phyloP scores from a whole-genome alignment of 495 filamentous ascomycete genomes.

The Wilcoxina mikolae region DNA sequence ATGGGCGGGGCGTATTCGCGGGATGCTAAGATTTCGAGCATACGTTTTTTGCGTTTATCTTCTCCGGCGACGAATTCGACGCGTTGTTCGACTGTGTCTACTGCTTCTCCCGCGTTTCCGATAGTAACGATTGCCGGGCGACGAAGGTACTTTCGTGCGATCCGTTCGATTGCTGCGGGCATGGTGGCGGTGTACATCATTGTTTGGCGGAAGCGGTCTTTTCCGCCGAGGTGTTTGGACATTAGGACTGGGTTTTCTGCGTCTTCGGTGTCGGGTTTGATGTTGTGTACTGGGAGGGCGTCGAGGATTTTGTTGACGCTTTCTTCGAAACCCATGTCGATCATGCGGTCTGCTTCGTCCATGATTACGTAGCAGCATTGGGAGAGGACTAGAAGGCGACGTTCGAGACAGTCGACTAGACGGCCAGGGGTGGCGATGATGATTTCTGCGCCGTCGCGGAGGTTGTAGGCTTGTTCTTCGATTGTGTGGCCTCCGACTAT shows the following conservation, averaged over 20 bases:
- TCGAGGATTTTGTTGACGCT: slow-evolving; percentile 96
- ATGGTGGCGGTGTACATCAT: slow-evolving; percentile 99
- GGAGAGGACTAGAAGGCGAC: slow-evolving; percentile 74
- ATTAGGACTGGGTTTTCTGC: slow-evolving; percentile 77
- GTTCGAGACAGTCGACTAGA: slow-evolving; percentile 92
- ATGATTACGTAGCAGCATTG: slow-evolving; percentile 98
- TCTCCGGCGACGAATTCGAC: slow-evolving; percentile 86
- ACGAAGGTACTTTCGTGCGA: slow-evolving; percentile 88
- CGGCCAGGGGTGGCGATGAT: slow-evolving; percentile 97
- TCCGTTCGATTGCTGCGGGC: slow-evolving; percentile 84
- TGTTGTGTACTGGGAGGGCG: slow-evolving; percentile 85
- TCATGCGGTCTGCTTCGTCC: slow-evolving; percentile 99
- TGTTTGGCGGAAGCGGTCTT: slow-evolving; percentile 85
- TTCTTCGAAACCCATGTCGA: slow-evolving; percentile 95
- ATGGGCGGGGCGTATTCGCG: slow-evolving; percentile 82
- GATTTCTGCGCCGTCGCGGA: slow-evolving; percentile 94
- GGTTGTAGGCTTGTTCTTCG: slow-evolving; percentile 83
- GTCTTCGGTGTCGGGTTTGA: slow-evolving; percentile 91
- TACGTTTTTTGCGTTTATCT: slow-evolving; percentile 93
- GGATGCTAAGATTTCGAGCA: slow-evolving; percentile 75
- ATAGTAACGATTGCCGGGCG: slow-evolving; percentile 91
- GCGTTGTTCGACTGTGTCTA: slow-evolving; percentile 95
- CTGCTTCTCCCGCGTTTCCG: slow-evolving; percentile 89
- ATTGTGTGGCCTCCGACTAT: slow-evolving; percentile 93
- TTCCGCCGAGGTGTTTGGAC: slow-evolving; percentile 65